Percentiles rank a stretch among this genome's conserved stretches.
These are phyloP conservation scores for Starmerella sp. DNA, from an alignment of 805 yeast species.

Conservation along the genomic window DNA sequence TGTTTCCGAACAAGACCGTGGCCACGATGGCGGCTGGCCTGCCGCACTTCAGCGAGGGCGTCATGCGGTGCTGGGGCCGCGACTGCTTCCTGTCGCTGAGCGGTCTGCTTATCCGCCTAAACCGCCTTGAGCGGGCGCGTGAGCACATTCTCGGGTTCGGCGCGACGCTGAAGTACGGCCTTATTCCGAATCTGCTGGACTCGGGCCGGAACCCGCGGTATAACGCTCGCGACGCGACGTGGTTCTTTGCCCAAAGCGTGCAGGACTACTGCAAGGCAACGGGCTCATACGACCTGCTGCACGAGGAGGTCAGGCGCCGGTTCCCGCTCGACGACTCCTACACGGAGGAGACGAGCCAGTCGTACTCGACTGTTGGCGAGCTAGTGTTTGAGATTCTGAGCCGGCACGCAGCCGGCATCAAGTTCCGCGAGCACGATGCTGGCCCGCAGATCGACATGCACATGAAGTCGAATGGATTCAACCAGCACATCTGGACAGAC, in stretches of 20 bases:
- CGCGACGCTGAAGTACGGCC: constrained; percentile 82
- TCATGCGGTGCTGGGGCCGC: constrained; percentile 98
- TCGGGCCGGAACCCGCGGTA: constrained; percentile 90
- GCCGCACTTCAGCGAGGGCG: constrained; percentile 83
- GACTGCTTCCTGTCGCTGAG: constrained; percentile 83
- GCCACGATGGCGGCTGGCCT: constrained; percentile 91
- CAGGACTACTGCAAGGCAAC: constrained; percentile 66
- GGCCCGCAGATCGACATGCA: constrained; percentile 81
- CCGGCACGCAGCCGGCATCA: constrained; percentile 84
- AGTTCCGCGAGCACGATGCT: constrained; percentile 89
- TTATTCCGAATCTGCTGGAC: constrained; percentile 85
- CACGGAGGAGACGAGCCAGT: constrained; percentile 60
- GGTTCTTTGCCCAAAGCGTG: constrained; percentile 85
- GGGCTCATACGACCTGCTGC: constrained; percentile 50
- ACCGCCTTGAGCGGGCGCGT: constrained; percentile 67
- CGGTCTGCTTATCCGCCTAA: constrained; percentile 70
- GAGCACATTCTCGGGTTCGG: constrained; percentile 79
- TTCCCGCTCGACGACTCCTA: constrained; percentile 83
- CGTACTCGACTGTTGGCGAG: constrained; percentile 60
- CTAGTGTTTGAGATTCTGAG: constrained; percentile 67
- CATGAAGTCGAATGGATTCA: constrained; percentile 87
- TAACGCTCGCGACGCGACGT: constrained; percentile 93
- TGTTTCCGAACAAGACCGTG: constrained; percentile 46
- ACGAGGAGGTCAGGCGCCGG: constrained; percentile 65
- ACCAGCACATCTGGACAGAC: constrained; percentile 68